Conservation (phyloP, 2,329 filamentous ascomycete species). For the Cladosporium sp. region DNA sequence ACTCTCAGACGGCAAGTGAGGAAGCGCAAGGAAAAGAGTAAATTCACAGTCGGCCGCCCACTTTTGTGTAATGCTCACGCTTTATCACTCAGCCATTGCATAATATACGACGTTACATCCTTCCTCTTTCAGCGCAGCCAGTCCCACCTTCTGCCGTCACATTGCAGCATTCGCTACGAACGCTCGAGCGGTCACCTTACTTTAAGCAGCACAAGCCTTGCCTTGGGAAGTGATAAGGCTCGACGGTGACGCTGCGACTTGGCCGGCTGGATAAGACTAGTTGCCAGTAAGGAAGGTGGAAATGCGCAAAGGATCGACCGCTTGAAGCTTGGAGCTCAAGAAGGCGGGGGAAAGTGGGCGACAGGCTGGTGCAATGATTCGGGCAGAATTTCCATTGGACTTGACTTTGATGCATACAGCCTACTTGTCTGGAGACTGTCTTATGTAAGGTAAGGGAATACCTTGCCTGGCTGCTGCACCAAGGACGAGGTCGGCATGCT, state of each 20-base stretch:
- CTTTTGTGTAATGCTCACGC: background rate
- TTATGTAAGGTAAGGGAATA: too few species aligned
- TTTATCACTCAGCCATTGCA: background rate
- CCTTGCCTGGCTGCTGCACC: too few species aligned
- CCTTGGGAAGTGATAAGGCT: conserved; percentile 3
- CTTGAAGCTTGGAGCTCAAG: background rate
- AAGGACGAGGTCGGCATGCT: too few species aligned
- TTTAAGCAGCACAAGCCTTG: conserved; percentile 6
- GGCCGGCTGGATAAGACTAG: background rate
- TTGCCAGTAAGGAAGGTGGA: conserved; percentile 4
- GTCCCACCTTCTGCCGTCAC: background rate
- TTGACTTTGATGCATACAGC: too few species aligned
- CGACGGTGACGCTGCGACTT: background rate
- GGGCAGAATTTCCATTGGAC: too few species aligned
- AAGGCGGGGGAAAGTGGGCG: too few species aligned
- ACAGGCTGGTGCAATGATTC: too few species aligned
- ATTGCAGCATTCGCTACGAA: background rate
- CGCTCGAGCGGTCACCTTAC: background rate
- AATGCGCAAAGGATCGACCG: background rate
- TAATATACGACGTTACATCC: conserved; percentile 1
- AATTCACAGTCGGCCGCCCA: background rate
- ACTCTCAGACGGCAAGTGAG: background rate
- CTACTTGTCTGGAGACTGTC: too few species aligned
- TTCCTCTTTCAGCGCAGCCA: background rate
- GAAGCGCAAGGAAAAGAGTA: background rate